Evolutionary conservation across 2,329 filamentous ascomycete genomes (phyloP).

Genomic region (Trichoderma lentiforme): DNA sequence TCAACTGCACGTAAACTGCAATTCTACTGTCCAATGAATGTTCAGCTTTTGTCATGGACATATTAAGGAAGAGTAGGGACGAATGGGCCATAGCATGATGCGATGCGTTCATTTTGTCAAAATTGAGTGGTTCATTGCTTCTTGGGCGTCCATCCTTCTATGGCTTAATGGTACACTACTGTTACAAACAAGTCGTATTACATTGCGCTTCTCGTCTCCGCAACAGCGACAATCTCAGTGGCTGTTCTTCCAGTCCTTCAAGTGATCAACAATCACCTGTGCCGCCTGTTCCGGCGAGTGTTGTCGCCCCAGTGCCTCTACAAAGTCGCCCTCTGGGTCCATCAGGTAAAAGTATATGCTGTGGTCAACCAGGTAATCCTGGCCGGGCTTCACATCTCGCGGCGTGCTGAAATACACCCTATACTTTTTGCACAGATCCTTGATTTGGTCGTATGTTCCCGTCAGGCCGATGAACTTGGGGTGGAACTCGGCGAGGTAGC

Average conservation of each 20-base stretch:
- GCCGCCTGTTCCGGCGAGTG: slow-evolving; percentile 86
- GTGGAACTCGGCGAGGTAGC: slow-evolving; percentile 90
- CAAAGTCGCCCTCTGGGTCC: slow-evolving; percentile 97
- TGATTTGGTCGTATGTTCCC: slow-evolving; percentile 90
- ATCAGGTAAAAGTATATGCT: slow-evolving; percentile 99
- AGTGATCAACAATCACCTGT: slow-evolving; percentile 79
- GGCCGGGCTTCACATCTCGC: slow-evolving; percentile 78
- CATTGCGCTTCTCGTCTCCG: not conserved
- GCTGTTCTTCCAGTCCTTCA: slow-evolving; percentile 55
- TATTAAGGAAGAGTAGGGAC: not conserved
- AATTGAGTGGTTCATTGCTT: slow-evolving; percentile 21
- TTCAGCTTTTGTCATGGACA: not conserved
- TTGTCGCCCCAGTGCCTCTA: slow-evolving; percentile 92
- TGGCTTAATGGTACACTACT: slow-evolving; percentile 19
- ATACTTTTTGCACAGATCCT: slow-evolving; percentile 91
- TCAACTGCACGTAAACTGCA: not conserved
- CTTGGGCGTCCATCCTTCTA: not conserved
- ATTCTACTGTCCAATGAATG: not conserved
- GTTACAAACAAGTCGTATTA: slow-evolving; percentile 13
- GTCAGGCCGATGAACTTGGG: slow-evolving; percentile 81
- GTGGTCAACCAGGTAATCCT: slow-evolving; percentile 97
- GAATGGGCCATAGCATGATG: not conserved
- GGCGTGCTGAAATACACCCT: slow-evolving; percentile 97
- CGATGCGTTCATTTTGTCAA: not conserved
- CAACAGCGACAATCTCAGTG: not conserved